Percentiles rank a stretch among this genome's conserved stretches.
Conservation (phyloP, 2,329 filamentous ascomycete genomes). For the Harringtonia aguacate region DNA sequence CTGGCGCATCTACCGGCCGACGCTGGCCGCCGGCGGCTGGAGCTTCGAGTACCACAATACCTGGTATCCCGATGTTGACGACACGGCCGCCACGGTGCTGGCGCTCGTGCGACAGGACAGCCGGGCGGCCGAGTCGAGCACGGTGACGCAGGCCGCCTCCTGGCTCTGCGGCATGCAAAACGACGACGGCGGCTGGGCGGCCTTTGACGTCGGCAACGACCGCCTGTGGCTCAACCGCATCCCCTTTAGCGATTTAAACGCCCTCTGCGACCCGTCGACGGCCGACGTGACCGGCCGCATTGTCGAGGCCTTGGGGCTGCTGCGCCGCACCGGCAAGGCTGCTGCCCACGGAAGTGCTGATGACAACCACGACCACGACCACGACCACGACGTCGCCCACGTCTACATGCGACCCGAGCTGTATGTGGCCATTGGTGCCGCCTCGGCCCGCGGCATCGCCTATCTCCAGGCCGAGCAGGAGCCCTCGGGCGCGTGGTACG, state of each 20-base stretch:
- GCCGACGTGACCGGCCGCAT: slow-evolving; percentile 23
- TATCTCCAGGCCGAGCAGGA: slow-evolving; percentile 18
- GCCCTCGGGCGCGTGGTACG: slow-evolving; percentile 18
- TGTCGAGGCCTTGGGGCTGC: slow-evolving; percentile 9
- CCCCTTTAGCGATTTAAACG: slow-evolving; percentile 24
- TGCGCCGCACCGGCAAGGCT: slow-evolving; percentile 1
- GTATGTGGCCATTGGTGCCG: not conserved
- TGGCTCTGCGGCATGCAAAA: slow-evolving; percentile 26
- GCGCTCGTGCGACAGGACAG: slow-evolving; percentile 17
- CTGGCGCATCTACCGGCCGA: slow-evolving; percentile 17
- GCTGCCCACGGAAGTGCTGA: too few species aligned
- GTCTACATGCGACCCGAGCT: not conserved
- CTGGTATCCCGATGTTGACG: slow-evolving; percentile 22
- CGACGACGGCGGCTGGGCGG: slow-evolving; percentile 24
- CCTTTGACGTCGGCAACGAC: slow-evolving; percentile 23
- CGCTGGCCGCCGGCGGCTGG: slow-evolving; percentile 16
- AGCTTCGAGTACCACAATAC: slow-evolving; percentile 21
- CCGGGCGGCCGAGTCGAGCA: not conserved
- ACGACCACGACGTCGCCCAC: not conserved
- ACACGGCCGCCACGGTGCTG: slow-evolving; percentile 20
- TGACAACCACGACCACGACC: too few species aligned
- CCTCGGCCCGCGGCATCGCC: slow-evolving; percentile 12
- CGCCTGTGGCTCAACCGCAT: slow-evolving; percentile 21
- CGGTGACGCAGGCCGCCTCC: slow-evolving; percentile 2
- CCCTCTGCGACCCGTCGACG: slow-evolving; percentile 21